These are phyloP conservation scores for Kluyveromyces siamensis DNA, from an alignment of 805 yeast species.

Conservation along the genomic window DNA sequence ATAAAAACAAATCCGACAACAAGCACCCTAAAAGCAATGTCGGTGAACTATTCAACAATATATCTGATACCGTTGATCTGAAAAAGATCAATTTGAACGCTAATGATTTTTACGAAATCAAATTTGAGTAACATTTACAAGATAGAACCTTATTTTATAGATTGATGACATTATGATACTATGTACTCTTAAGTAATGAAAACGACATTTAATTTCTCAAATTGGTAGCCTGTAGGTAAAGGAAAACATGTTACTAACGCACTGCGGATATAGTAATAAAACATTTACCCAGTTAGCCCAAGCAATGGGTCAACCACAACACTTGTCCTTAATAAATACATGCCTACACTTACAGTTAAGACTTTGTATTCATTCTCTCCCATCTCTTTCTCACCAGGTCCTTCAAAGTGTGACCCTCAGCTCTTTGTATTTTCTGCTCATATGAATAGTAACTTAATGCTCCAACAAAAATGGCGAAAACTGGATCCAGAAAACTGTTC, in stretches of 20 bases:
- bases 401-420: constrained; percentile 50
- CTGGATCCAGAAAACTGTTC: constrained; percentile 47
- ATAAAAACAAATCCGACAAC: neutral
- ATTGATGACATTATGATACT: neutral
- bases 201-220: neutral
- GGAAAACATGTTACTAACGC: no score
- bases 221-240: neutral
- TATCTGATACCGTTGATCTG: neutral
- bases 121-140: neutral
- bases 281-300: no score
- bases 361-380: constrained; percentile 1
- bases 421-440: constrained; percentile 49
- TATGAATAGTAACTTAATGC: constrained; percentile 52
- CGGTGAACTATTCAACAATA: neutral
- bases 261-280: no score
- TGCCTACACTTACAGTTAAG: no score
- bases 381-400: constrained; percentile 38
- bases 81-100: neutral
- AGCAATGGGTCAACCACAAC: no score
- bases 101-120: constrained; percentile 1
- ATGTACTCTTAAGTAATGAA: neutral
- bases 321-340: no score
- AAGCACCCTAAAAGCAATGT: neutral
- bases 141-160: neutral
- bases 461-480: constrained; percentile 57